These are phyloP conservation scores for Nakazawaea holstii DNA, from an alignment of 805 yeast genomes.

Conservation along the genomic window DNA sequence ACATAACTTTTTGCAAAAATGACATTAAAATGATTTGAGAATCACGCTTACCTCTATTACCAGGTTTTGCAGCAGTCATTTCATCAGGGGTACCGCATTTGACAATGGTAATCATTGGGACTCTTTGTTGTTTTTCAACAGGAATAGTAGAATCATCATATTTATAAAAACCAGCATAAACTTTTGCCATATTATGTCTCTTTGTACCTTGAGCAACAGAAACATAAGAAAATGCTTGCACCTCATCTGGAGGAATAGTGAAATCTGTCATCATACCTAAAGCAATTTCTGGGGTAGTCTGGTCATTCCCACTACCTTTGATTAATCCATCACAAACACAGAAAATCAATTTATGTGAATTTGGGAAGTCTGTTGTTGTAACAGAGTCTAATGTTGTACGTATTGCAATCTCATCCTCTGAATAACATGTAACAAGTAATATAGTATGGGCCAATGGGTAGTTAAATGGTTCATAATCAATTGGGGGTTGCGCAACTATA, in stretches of 20 bases:
- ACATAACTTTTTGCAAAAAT: slow-evolving; percentile 79
- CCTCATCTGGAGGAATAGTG: slow-evolving; percentile 66
- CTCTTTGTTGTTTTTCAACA: slow-evolving; percentile 75
- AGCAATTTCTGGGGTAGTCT: slow-evolving; percentile 85
- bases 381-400: slow-evolving; percentile 87
- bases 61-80: slow-evolving; percentile 67
- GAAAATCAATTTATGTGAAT: slow-evolving; percentile 82
- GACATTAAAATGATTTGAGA: slow-evolving; percentile 90
- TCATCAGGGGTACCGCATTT: slow-evolving; percentile 88
- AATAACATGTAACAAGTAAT: slow-evolving; percentile 86
- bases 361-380: slow-evolving; percentile 94
- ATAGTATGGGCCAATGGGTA: slow-evolving; percentile 73
- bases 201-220: slow-evolving; percentile 93
- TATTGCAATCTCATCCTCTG: slow-evolving; percentile 84
- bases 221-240: slow-evolving; percentile 79
- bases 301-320: slow-evolving; percentile 89
- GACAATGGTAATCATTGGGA: slow-evolving; percentile 73
- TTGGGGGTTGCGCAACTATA: slow-evolving; percentile 88
- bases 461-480: slow-evolving; percentile 79
- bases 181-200: slow-evolving; percentile 97
- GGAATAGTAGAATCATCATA: slow-evolving; percentile 76
- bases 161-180: slow-evolving; percentile 89
- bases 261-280: slow-evolving; percentile 83
- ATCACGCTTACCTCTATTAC: slow-evolving; percentile 95
- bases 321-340: slow-evolving; percentile 91